Percentiles rank a stretch among this genome's conserved stretches.
These are phyloP conservation scores for Amanita pseudoporphyria DNA, from an alignment of 768 basidiomycete species.

Conservation along the genomic window DNA sequence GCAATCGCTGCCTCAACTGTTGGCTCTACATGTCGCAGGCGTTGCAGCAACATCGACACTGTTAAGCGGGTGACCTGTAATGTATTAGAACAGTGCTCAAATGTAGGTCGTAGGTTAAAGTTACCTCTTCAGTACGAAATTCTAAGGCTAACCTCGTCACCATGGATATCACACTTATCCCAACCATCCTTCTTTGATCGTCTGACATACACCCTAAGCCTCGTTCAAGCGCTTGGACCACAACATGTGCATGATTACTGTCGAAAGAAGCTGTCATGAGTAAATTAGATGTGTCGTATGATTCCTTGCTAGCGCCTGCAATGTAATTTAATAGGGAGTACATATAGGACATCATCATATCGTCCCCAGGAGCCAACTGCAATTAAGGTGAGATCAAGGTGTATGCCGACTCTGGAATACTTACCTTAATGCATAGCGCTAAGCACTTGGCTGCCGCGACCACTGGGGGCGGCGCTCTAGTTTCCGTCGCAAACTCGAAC, in stretches of 20 bases:
- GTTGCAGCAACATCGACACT: conserved; percentile 87
- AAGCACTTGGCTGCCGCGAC: conserved; percentile 85
- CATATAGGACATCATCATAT: conserved; percentile 89
- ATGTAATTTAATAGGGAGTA: conserved; percentile 94
- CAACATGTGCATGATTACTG: not conserved
- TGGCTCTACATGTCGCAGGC: conserved; percentile 76
- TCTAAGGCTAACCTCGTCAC: conserved; percentile 84
- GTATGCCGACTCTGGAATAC: conserved; percentile 9
- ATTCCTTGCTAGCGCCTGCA: conserved; percentile 73
- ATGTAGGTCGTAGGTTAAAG: not conserved
- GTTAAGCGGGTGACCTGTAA: conserved; percentile 73
- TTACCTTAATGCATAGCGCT: conserved; percentile 78
- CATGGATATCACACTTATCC: conserved; percentile 86
- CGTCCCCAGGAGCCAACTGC: conserved; percentile 78
- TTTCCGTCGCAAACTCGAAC: conserved; percentile 68
- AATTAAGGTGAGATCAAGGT: conserved; percentile 3
- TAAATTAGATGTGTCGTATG: conserved; percentile 37
- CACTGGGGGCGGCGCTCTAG: conserved; percentile 67
- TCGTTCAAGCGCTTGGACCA: conserved; percentile 46
- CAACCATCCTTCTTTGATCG: conserved; percentile 76
- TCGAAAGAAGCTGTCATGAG: not conserved
- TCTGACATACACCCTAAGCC: conserved; percentile 64
- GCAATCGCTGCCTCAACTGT: conserved; percentile 88
- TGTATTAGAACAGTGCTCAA: not conserved
- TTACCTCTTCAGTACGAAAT: conserved; percentile 76